phyloP scores from a whole-genome alignment of 495 filamentous ascomycete species.

The Aspergillus egyptiacus region DNA sequence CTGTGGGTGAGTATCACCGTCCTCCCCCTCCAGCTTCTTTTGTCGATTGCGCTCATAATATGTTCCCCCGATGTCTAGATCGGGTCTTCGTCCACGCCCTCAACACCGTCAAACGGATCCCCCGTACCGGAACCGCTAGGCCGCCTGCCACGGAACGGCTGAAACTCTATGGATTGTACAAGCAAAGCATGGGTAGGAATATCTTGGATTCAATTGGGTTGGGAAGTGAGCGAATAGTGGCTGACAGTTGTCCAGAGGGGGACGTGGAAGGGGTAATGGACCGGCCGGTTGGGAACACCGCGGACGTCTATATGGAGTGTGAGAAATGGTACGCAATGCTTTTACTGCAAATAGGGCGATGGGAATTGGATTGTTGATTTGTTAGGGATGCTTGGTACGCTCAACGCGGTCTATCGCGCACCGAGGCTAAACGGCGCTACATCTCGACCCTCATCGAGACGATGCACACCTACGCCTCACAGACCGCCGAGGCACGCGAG shows the following conservation, averaged over 20 bases:
- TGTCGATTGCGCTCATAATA: neutral
- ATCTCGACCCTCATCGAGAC: conserved; percentile 90
- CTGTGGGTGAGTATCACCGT: conserved; percentile 40
- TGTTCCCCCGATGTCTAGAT: conserved; percentile 51
- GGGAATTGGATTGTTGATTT: neutral
- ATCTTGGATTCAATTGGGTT: neutral
- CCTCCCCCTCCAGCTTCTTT: neutral
- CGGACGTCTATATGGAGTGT: conserved; percentile 49
- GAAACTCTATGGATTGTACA: conserved; percentile 94
- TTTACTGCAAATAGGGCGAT: neutral
- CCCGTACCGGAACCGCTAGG: conserved; percentile 80
- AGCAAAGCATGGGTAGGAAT: conserved; percentile 79
- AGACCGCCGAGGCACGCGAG: conserved; percentile 76
- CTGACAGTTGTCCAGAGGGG: conserved; percentile 55
- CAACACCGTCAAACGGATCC: conserved; percentile 96
- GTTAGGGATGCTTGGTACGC: conserved; percentile 82
- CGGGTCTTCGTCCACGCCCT: conserved; percentile 97
- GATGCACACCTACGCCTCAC: conserved; percentile 87
- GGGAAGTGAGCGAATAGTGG: neutral
- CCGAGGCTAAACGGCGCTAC: conserved; percentile 91
- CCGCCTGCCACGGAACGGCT: conserved; percentile 81
- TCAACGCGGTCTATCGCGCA: conserved; percentile 71
- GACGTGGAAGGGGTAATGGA: conserved; percentile 92
- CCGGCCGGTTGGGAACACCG: conserved; percentile 56
- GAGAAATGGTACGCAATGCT: conserved; percentile 53